phyloP scores from a whole-genome alignment of 2,329 filamentous ascomycete species.

The Fusarium nisikadoi region DNA sequence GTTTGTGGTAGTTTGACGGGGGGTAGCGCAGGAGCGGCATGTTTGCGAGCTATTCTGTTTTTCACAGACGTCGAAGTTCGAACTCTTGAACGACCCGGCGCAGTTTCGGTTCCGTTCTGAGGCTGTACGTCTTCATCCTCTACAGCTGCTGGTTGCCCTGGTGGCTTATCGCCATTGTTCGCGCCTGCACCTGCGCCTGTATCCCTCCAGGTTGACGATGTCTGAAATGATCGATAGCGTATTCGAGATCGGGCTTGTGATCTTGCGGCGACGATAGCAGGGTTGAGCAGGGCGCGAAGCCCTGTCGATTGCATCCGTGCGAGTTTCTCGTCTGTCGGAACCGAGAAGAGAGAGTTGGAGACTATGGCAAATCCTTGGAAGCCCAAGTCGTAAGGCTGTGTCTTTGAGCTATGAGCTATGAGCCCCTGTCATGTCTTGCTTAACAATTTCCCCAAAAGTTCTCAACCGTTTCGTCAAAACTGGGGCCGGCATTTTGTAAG shows the following conservation, averaged over 20 bases:
- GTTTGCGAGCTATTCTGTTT: constrained; percentile 48
- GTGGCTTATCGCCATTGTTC: constrained; percentile 44
- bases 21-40: constrained; percentile 57
- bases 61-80: constrained; percentile 43
- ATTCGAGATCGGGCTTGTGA: constrained; percentile 32
- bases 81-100: constrained; percentile 43
- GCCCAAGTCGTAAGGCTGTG: constrained; percentile 21
- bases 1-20: constrained; percentile 64
- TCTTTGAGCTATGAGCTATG: constrained; percentile 7
- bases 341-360: constrained; percentile 4
- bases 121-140: constrained; percentile 46
- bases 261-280: constrained; percentile 42
- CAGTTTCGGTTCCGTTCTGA: constrained; percentile 43
- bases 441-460: constrained; percentile 28
- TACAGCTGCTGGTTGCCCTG: constrained; percentile 39
- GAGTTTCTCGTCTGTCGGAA: constrained; percentile 35
- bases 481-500: constrained; percentile 13
- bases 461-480: constrained; percentile 6
- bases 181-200: constrained; percentile 27
- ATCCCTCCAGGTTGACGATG: constrained; percentile 32
- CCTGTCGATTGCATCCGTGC: constrained; percentile 48
- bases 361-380: not conserved
- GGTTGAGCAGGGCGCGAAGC: constrained; percentile 45
- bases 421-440: constrained; percentile 20
- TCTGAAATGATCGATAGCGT: constrained; percentile 40